Evolutionary conservation across 345 rosid species (phyloP), one percentile per base, ranked within the genome.

Genomic region (Eucalyptus coolabah): DNA sequence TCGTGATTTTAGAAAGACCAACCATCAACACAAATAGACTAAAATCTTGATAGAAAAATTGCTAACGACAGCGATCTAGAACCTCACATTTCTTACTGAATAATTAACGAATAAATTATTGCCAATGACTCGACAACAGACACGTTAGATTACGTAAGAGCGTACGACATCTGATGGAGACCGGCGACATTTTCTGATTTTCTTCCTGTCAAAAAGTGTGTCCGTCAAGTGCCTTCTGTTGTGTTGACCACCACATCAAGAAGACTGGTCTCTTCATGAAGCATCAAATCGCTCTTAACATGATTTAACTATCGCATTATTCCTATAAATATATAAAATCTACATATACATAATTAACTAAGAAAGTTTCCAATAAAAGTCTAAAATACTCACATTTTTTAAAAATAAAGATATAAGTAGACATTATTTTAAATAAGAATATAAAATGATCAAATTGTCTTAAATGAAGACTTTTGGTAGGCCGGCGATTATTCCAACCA

Each of bases 371-470:
- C 7, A 60, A 60, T 28, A 63, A 30, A 28, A 30, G 0, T 28
- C 32, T 30, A 28, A 63, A 63, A 30, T 63, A 6, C 69, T 12
- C 8, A 28, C 6, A 26, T 45, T 28, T 60, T 12, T 28, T 60
- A 12, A 0, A 10, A 26, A 60, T 60, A 60, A 60, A 2, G 2
- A 7, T 0, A 30, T 6, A 30, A 63, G 18, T 63, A 0, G 1
- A 24, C 15, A 59, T 5, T 59, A 26, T 59, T 26, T 59, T 4
- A 54, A 54, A 54, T 54, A 54, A 21, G 3, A 51, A 6, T 51
- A 51, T 51, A 51, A 51, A 51, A 17, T 51, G 11, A 53, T 21
- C 5, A 53, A 53, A 53, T 53, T 2, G 2, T 53, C 59, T 53
- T 53, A 53, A 21, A 53, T 8, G 59, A 53, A 53, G 59, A 53